Conservation (phyloP, 345 rosid genomes). For the Boechera retrofracta region DNA sequence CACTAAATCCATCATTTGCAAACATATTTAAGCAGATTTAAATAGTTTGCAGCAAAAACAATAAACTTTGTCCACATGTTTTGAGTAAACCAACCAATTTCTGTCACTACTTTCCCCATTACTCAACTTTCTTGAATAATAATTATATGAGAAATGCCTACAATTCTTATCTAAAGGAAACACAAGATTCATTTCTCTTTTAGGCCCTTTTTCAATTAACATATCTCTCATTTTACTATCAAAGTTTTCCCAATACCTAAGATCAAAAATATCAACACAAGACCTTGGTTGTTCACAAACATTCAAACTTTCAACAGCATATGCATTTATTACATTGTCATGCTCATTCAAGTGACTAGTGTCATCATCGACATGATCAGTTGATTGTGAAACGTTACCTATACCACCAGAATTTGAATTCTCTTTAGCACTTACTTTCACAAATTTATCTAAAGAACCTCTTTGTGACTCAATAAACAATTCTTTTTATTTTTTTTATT, state of each 20-base stretch:
- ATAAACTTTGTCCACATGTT: background rate
- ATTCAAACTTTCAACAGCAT: background rate
- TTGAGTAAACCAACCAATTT: background rate
- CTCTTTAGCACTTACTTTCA: too few species aligned
- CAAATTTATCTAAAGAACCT: too few species aligned
- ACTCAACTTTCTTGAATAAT: constrained; percentile 1
- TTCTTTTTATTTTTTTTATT: too few species aligned
- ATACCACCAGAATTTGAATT: too few species aligned
- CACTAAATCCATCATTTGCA: too few species aligned
- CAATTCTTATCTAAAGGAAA: too few species aligned
- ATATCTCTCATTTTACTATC: background rate
- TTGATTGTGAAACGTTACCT: too few species aligned
- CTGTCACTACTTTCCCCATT: constrained; percentile 3
- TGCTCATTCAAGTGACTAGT: too few species aligned
- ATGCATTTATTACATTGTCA: background rate
- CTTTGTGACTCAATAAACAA: too few species aligned
- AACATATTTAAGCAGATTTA: background rate
- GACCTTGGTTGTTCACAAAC: background rate
- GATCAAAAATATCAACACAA: background rate
- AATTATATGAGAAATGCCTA: background rate
- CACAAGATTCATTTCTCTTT: background rate
- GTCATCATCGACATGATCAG: too few species aligned
- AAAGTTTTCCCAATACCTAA: background rate
- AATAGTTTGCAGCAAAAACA: constrained; percentile 1
- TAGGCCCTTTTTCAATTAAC: background rate